Percentiles rank a stretch among this genome's conserved stretches.
Conservation (phyloP, 768 basidiomycete species). For the Hebeloma cylindrosporum region DNA sequence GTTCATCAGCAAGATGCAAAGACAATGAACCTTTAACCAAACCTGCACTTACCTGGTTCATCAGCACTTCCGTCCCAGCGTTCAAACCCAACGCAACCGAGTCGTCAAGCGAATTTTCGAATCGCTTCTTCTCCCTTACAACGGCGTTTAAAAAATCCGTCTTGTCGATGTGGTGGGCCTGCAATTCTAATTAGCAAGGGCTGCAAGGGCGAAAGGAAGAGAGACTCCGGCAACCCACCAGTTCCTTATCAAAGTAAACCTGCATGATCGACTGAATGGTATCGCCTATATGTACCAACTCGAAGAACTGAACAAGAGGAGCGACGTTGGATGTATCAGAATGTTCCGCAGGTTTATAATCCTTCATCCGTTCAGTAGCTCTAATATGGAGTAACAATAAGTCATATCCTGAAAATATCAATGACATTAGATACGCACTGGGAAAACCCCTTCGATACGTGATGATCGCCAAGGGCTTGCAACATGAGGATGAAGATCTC, state of each 20-base stretch:
- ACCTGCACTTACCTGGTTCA: conserved; percentile 72
- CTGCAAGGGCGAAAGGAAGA: not conserved
- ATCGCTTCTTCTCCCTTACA: conserved; percentile 94
- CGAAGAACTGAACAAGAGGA: conserved; percentile 94
- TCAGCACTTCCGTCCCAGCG: conserved; percentile 91
- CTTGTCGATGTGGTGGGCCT: conserved; percentile 88
- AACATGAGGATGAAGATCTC: conserved; percentile 89
- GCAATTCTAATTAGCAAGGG: not conserved
- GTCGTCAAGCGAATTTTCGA: conserved; percentile 90
- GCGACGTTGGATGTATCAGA: conserved; percentile 81
- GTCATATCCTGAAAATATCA: not conserved
- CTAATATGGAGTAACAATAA: conserved; percentile 37
- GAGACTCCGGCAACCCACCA: conserved; percentile 49
- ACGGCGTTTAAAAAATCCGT: conserved; percentile 93
- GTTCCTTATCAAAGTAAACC: conserved; percentile 96
- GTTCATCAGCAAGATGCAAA: not conserved
- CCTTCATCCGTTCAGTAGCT: conserved; percentile 85
- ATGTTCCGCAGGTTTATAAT: conserved; percentile 89
- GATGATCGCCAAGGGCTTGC: conserved; percentile 72
- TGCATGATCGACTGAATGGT: conserved; percentile 98
- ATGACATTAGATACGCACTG: conserved; percentile 47
- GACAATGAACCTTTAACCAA: conserved; percentile 3
- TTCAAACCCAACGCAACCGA: conserved; percentile 93
- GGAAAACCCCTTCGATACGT: conserved; percentile 78
- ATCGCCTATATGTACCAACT: conserved; percentile 94